Evolutionary conservation across 2,329 filamentous ascomycete genomes (phyloP), one percentile per base, ranked within the genome.

Genomic region (Diaporthe ampelina): DNA sequence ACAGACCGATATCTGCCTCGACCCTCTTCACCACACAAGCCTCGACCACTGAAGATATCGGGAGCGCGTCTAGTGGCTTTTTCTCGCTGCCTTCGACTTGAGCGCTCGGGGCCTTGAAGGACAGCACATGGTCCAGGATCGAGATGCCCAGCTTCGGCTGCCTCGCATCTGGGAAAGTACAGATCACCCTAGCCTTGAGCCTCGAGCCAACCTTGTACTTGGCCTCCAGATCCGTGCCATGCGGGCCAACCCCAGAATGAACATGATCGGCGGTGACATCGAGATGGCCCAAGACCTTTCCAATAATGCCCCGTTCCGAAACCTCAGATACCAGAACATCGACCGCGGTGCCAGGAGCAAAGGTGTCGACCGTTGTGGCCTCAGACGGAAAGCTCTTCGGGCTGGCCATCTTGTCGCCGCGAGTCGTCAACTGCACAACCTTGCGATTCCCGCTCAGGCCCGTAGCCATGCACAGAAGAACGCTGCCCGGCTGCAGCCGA

Each of bases 181-280:
- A 98, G 73, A 98, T 93, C 52, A 99, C 89, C 80, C 97, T 92
- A 3, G 92, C 95, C 84, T 94, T 96, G 78, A 96, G 87, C 81
- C 96, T 97, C 70, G 92, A 92, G 56, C 95, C 95, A 74, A 94
- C 88, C 81, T 97, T 95, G 86, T 94, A 96, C 81, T 93, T 93
- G 63, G 92, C 91, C 61, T 92, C 91, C 56, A 98, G 85, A 77
- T 97, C 92, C 59, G 91, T 88, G 35, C 91, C 91, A 73, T 90
- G 89, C 56, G 91, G 90, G 4, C 92, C 94, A 68, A 91, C 90
- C 48, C 95, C 95, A 19, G 95, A 97, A 83, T 99, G 97, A 57
- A 98, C 90, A 48, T 96, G 82, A 82, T 99, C 97, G 24, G 96
- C 95, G 1, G 95, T 98, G 15, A 94, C 94, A 83, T 98, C 94